These are phyloP conservation scores for Rhizopogon roseolus DNA, from an alignment of 768 basidiomycete genomes.

Conservation along the genomic window DNA sequence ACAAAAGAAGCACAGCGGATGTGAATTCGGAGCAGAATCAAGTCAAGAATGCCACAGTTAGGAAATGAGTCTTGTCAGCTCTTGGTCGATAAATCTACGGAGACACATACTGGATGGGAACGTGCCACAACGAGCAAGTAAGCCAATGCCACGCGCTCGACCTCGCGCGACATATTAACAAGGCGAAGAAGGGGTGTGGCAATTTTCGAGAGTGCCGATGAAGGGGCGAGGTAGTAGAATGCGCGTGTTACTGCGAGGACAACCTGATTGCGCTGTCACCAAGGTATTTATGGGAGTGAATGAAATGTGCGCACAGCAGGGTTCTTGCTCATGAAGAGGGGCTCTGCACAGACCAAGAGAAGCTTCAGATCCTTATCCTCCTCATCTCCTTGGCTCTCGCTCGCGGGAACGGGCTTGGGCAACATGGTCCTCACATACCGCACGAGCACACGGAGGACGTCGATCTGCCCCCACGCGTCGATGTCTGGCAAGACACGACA, in stretches of 20 bases:
- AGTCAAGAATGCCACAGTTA: slow-evolving; percentile 20
- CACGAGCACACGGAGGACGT: slow-evolving; percentile 69
- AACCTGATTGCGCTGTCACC: slow-evolving; percentile 44
- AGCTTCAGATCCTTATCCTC: slow-evolving; percentile 77
- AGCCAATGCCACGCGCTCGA: slow-evolving; percentile 69
- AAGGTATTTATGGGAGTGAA: neutral
- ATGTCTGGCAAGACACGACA: slow-evolving; percentile 84
- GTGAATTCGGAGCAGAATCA: neutral
- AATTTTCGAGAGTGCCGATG: slow-evolving; percentile 49
- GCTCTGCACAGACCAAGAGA: slow-evolving; percentile 64
- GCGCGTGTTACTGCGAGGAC: slow-evolving; percentile 70
- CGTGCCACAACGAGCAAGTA: slow-evolving; percentile 66
- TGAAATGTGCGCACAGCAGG: slow-evolving; percentile 58
- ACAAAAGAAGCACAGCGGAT: no score
- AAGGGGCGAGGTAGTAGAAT: slow-evolving; percentile 69
- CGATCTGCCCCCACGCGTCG: slow-evolving; percentile 96
- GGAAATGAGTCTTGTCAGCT: neutral
- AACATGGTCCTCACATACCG: slow-evolving; percentile 87
- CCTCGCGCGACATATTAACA: slow-evolving; percentile 62
- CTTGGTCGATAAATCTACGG: neutral
- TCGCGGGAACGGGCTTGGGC: slow-evolving; percentile 45
- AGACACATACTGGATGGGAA: slow-evolving; percentile 55
- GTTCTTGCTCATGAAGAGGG: slow-evolving; percentile 82
- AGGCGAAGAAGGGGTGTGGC: slow-evolving; percentile 73
- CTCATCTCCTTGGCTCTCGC: slow-evolving; percentile 42